Percentiles rank a stretch among this genome's conserved stretches.
phyloP scores from a whole-genome alignment of 768 basidiomycete genomes.

The Calocera viscosa region DNA sequence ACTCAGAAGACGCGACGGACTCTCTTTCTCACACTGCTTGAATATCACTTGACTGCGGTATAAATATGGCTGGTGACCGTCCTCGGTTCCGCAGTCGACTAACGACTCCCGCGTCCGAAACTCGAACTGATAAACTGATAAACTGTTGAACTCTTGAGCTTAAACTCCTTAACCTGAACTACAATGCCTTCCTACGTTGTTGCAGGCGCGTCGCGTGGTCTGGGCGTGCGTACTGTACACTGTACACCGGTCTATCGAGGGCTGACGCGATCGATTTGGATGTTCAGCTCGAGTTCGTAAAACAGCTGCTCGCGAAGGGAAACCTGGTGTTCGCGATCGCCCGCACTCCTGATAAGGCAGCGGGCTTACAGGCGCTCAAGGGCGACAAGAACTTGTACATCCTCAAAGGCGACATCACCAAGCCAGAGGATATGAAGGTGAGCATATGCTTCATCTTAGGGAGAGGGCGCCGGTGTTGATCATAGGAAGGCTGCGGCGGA shows the following conservation, averaged over 20 bases:
- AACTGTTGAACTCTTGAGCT: too few species aligned
- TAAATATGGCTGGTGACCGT: too few species aligned
- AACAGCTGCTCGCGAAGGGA: slow-evolving; percentile 19
- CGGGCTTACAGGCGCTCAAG: slow-evolving; percentile 15
- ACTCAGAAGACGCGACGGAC: too few species aligned
- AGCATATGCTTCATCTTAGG: too few species aligned
- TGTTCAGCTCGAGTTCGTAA: slow-evolving; percentile 21
- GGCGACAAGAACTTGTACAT: slow-evolving; percentile 26
- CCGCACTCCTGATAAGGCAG: slow-evolving; percentile 20
- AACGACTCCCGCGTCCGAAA: too few species aligned
- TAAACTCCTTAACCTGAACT: too few species aligned
- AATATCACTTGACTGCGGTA: too few species aligned
- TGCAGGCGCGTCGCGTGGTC: slow-evolving; percentile 24
- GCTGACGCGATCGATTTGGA: neutral
- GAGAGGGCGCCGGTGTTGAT: too few species aligned
- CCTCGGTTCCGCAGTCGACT: too few species aligned
- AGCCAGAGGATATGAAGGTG: slow-evolving; percentile 25
- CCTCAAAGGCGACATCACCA: slow-evolving; percentile 30
- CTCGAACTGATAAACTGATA: too few species aligned
- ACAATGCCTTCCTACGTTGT: slow-evolving; percentile 22
- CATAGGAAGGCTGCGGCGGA: slow-evolving; percentile 15
- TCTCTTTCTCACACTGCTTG: too few species aligned
- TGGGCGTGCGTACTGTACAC: slow-evolving; percentile 19
- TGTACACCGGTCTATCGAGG: neutral
- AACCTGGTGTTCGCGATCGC: slow-evolving; percentile 24